Percentiles rank a stretch among this genome's conserved stretches.
Evolutionary conservation across 2,329 filamentous ascomycete genomes (phyloP).

Genomic region (Colletotrichum plurivorum): DNA sequence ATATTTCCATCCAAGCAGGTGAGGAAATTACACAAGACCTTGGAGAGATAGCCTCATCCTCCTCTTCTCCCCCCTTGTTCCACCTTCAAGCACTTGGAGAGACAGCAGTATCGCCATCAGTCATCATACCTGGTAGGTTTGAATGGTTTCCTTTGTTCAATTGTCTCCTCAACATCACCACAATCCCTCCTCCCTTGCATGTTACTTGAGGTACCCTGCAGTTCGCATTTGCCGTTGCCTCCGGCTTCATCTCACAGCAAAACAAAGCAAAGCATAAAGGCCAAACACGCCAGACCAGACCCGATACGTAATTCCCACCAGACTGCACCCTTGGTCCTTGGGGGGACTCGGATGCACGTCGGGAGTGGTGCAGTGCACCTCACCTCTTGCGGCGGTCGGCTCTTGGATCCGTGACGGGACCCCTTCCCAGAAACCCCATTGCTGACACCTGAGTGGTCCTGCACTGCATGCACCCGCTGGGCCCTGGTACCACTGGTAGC

Average conservation of each 20-base stretch:
- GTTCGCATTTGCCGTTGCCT: slow-evolving; percentile 5
- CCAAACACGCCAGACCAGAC: slow-evolving; percentile 30
- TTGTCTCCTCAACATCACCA: not conserved
- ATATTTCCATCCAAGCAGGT: slow-evolving; percentile 15
- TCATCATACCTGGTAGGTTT: not conserved
- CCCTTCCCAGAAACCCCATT: slow-evolving; percentile 25
- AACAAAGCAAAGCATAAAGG: slow-evolving; percentile 4
- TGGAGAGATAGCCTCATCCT: slow-evolving; percentile 36
- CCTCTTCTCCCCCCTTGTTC: slow-evolving; percentile 18
- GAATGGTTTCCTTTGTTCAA: too few relatives aligned
- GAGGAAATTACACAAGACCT: slow-evolving; percentile 35
- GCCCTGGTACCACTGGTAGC: slow-evolving; percentile 44
- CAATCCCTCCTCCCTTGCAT: too few relatives aligned
- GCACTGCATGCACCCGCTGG: not conserved
- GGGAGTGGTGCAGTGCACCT: slow-evolving; percentile 29
- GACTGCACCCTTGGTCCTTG: slow-evolving; percentile 1
- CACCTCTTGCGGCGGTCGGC: slow-evolving; percentile 32
- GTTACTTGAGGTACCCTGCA: not conserved
- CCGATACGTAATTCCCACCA: slow-evolving; percentile 20
- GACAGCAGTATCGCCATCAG: not conserved
- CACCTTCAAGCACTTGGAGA: slow-evolving; percentile 5
- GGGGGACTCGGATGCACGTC: slow-evolving; percentile 33
- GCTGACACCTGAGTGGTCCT: slow-evolving; percentile 18
- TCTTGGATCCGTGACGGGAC: slow-evolving; percentile 27
- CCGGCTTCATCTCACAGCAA: slow-evolving; percentile 21